Percentiles rank a stretch among this genome's conserved stretches.
These are phyloP conservation scores for Euptelea pleiosperma DNA, from an alignment of 164 flowering plant genomes.

Conservation along the genomic window DNA sequence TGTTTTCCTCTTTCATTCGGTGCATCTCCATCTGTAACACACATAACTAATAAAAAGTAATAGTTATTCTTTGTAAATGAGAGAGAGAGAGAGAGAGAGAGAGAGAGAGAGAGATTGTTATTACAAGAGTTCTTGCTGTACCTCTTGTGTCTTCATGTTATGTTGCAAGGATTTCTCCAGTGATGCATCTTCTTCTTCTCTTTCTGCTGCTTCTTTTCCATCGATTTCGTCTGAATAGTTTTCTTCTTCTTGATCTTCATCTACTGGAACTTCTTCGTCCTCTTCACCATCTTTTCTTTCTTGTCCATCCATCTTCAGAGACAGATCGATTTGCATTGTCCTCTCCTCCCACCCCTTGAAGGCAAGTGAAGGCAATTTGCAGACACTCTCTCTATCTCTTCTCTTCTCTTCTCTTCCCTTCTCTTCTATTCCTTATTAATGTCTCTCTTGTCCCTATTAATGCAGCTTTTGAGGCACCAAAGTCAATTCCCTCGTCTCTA, in stretches of 20 bases:
- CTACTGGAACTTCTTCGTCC: constrained; percentile 11
- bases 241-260: constrained; percentile 6
- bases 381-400: constrained; percentile 21
- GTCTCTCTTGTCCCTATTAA: constrained; percentile 5
- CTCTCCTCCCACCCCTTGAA: constrained; percentile 17
- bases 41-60: constrained; percentile 27
- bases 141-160: constrained; percentile 35
- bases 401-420: constrained; percentile 10
- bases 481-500: constrained; percentile 55
- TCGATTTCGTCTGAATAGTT: constrained; percentile 1
- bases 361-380: too few species aligned
- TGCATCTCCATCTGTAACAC: constrained; percentile 52
- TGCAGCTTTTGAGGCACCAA: constrained; percentile 56
- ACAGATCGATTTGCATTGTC: constrained; percentile 47
- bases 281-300: constrained; percentile 12
- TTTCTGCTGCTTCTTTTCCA: constrained; percentile 5
- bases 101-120: neutral
- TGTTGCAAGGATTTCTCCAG: constrained; percentile 19
- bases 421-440: neutral
- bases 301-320: constrained; percentile 35
- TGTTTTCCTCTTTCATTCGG: constrained; percentile 69
- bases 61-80: neutral
- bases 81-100: neutral
- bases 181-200: constrained; percentile 16
- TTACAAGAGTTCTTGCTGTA: too few species aligned